Conservation (phyloP, 805 yeast species). For the Candida insectalens region DNA sequence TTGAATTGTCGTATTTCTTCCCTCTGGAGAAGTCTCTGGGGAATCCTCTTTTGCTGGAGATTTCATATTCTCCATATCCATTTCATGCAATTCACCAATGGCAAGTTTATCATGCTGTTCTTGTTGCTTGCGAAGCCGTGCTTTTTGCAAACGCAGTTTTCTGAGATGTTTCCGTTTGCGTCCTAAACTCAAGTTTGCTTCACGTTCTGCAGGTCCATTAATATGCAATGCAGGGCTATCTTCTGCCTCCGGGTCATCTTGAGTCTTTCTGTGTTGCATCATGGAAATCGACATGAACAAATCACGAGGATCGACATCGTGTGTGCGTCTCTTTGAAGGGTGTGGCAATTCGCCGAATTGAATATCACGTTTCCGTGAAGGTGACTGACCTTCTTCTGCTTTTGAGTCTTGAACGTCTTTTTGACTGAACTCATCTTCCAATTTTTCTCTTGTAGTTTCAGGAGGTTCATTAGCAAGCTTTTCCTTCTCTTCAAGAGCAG, state of each 20-base stretch:
- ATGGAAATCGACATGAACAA: conserved; percentile 77
- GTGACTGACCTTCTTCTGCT: too few relatives aligned
- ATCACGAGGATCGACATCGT: conserved; percentile 70
- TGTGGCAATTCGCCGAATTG: conserved; percentile 53
- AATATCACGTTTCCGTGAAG: conserved; percentile 28
- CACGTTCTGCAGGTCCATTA: conserved; percentile 69
- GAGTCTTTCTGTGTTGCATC: conserved; percentile 46
- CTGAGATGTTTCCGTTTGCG: not conserved
- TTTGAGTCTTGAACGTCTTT: conserved; percentile 1
- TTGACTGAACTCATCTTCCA: not conserved
- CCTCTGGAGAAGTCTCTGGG: too few relatives aligned
- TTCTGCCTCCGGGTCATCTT: conserved; percentile 29
- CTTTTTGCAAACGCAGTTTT: conserved; percentile 3
- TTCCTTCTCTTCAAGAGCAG: not conserved
- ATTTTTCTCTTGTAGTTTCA: too few relatives aligned
- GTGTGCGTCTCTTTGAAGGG: conserved; percentile 29
- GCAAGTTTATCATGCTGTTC: conserved; percentile 1
- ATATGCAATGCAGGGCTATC: conserved; percentile 75
- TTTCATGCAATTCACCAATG: conserved; percentile 3
- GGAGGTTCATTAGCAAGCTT: not conserved
- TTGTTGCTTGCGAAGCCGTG: conserved; percentile 6
- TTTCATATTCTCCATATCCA: conserved; percentile 4
- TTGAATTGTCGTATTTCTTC: not conserved
- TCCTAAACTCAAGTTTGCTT: conserved; percentile 8
- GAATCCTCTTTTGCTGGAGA: too few relatives aligned